These are phyloP conservation scores for Amoeboaphelidium protococcarum DNA, from an alignment of 371 early-diverging fungal species.

Conservation along the genomic window DNA sequence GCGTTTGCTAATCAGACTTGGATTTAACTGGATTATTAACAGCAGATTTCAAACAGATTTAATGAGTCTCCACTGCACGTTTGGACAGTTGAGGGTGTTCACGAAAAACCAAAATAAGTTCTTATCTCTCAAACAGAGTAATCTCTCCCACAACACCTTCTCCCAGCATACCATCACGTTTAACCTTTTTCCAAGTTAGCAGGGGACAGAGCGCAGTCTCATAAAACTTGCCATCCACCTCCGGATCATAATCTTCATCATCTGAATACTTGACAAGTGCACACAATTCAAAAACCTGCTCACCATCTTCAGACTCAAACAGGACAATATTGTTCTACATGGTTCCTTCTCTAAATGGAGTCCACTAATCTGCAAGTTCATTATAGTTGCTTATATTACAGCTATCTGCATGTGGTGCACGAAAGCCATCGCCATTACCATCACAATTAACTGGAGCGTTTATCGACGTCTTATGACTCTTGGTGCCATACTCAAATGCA, in stretches of 20 bases:
- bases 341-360: slow-evolving; percentile 10
- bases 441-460: background rate
- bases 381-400: background rate
- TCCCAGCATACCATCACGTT: slow-evolving; percentile 12
- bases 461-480: background rate
- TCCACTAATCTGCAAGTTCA: slow-evolving; percentile 4
- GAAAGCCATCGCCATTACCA: background rate
- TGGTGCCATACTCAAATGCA: slow-evolving; percentile 36
- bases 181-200: slow-evolving; percentile 14
- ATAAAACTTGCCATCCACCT: background rate
- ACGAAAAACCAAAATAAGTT: slow-evolving; percentile 31
- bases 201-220: slow-evolving; percentile 1
- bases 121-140: slow-evolving; percentile 29
- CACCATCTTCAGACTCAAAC: slow-evolving; percentile 15
- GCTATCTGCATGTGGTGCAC: slow-evolving; percentile 6
- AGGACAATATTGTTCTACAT: slow-evolving; percentile 11
- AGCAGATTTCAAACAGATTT: slow-evolving; percentile 20
- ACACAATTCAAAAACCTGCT: slow-evolving; percentile 10
- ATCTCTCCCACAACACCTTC: slow-evolving; percentile 27
- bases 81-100: too few relatives aligned
- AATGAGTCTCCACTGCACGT: slow-evolving; percentile 10
- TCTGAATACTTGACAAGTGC: slow-evolving; percentile 2
- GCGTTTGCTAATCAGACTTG: slow-evolving; percentile 17
- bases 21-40: slow-evolving; percentile 19
- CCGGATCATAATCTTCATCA: slow-evolving; percentile 9